phyloP scores from a whole-genome alignment of 768 basidiomycete species.

The Suillus placidus region DNA sequence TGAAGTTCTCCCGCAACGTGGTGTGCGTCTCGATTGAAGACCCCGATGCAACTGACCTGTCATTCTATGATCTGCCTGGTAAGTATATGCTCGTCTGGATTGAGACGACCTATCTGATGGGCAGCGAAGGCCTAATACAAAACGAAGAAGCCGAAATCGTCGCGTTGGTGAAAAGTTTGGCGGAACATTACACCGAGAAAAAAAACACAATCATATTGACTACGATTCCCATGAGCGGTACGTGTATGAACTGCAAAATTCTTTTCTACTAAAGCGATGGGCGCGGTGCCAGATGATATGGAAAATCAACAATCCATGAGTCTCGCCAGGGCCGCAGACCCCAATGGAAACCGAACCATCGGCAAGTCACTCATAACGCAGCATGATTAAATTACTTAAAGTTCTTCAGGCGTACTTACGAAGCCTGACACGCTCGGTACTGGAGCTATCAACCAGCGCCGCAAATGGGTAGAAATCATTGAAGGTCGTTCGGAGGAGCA shows the following conservation, averaged over 20 bases:
- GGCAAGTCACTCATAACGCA: conserved; percentile 33
- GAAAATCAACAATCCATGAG: conserved; percentile 58
- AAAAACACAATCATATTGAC: conserved; percentile 58
- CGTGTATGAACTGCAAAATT: neutral
- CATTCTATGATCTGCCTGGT: conserved; percentile 46
- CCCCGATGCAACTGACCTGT: conserved; percentile 40
- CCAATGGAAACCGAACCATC: conserved; percentile 51
- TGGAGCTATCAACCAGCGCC: conserved; percentile 38
- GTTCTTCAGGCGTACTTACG: conserved; percentile 50
- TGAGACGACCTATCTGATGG: neutral
- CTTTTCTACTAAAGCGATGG: neutral
- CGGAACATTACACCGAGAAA: conserved; percentile 45
- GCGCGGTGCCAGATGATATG: conserved; percentile 48
- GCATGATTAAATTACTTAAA: neutral
- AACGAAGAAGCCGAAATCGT: conserved; percentile 47
- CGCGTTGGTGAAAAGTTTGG: conserved; percentile 52
- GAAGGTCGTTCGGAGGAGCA: conserved; percentile 39
- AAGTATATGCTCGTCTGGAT: neutral
- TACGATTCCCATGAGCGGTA: conserved; percentile 56
- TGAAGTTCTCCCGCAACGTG: conserved; percentile 43
- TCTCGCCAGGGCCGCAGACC: conserved; percentile 50
- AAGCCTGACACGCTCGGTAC: conserved; percentile 52
- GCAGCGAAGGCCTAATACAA: conserved; percentile 48
- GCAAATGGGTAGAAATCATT: conserved; percentile 46
- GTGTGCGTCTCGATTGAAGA: conserved; percentile 45